Percentiles rank a stretch among this genome's conserved stretches.
Evolutionary conservation across 345 rosid species (phyloP).

Genomic region (Euphorbia peplus): DNA sequence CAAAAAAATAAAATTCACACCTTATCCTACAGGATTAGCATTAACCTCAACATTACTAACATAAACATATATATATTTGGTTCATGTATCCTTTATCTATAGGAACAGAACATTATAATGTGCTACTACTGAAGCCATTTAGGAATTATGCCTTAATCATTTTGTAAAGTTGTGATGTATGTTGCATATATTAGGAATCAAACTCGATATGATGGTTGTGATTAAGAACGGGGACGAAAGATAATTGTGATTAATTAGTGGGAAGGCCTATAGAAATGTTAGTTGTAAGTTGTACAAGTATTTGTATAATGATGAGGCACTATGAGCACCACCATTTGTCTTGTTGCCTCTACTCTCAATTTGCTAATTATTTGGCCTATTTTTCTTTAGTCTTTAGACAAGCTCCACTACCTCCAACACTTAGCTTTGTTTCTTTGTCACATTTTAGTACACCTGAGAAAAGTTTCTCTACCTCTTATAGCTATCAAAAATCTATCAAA

Average conservation of each 20-base stretch:
- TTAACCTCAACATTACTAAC: neutral
- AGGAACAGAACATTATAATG: conserved; percentile 8
- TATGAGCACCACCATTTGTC: conserved; percentile 62
- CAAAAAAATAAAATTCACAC: neutral
- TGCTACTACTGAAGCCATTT: no score
- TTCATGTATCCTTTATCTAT: neutral
- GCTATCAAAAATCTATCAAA: neutral
- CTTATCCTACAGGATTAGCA: neutral
- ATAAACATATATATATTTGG: neutral
- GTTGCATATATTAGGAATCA: conserved; percentile 20
- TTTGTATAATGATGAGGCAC: conserved; percentile 43
- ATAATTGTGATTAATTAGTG: conserved; percentile 23
- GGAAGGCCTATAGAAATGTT: conserved; percentile 34
- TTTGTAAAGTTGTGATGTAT: neutral
- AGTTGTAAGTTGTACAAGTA: conserved; percentile 26
- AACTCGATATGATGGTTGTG: neutral
- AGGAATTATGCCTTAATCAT: conserved; percentile 13
- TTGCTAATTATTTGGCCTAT: conserved; percentile 17
- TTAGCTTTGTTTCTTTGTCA: conserved; percentile 10
- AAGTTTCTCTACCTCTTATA: conserved; percentile 6
- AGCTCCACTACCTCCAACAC: conserved; percentile 22
- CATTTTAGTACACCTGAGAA: conserved; percentile 19
- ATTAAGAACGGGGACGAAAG: conserved; percentile 17
- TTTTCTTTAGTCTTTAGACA: conserved; percentile 14
- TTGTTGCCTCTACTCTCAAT: conserved; percentile 30